These are phyloP conservation scores for Delitschia confertaspora DNA, from an alignment of 495 filamentous ascomycete genomes.

Conservation along the genomic window DNA sequence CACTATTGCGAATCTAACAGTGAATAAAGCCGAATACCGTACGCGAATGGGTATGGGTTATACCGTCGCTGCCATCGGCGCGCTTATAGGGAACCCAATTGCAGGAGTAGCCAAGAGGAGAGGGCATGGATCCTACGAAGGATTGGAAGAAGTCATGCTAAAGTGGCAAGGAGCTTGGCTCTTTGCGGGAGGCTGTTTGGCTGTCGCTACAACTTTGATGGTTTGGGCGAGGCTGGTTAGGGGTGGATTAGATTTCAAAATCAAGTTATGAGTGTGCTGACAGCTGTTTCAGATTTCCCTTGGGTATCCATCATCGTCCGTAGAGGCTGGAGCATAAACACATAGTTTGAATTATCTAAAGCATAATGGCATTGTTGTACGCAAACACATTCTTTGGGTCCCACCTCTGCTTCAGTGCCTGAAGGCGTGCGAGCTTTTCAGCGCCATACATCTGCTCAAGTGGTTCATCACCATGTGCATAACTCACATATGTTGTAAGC, in stretches of 20 bases:
- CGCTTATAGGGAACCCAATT: slow-evolving; percentile 6
- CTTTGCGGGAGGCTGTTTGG: not conserved
- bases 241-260: slow-evolving; percentile 1
- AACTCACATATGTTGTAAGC: no score
- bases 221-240: slow-evolving; percentile 1
- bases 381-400: no score
- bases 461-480: no score
- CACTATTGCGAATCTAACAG: slow-evolving; percentile 12
- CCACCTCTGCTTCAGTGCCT: no score
- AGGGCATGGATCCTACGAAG: not conserved
- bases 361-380: no score
- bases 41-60: slow-evolving; percentile 16
- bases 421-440: no score
- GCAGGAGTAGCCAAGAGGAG: slow-evolving; percentile 37
- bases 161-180: slow-evolving; percentile 12
- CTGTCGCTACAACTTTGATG: slow-evolving; percentile 1
- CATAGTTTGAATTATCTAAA: no score
- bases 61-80: slow-evolving; percentile 9
- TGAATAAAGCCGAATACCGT: slow-evolving; percentile 2
- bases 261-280: slow-evolving; percentile 6
- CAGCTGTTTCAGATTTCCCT: no score
- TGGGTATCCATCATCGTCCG: no score
- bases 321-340: no score
- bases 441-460: no score
- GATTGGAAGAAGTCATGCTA: not conserved